A percentile compares a stretch with the other conserved stretches of the same genome.
These are phyloP conservation scores for Metschnikowia continentalis DNA, from an alignment of 805 yeast species.

Conservation along the genomic window DNA sequence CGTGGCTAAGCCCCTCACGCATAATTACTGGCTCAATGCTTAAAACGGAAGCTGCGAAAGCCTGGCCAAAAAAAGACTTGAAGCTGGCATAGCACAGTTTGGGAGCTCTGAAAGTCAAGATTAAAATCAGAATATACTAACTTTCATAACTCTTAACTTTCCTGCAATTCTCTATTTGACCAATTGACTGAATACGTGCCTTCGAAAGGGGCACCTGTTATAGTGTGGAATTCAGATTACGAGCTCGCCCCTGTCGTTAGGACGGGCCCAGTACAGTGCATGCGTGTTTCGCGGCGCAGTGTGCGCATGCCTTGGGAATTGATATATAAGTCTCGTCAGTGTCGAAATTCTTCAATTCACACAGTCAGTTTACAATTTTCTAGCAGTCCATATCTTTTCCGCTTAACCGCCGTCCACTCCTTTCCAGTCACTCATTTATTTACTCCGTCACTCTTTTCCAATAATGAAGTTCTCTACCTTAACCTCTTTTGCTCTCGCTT, in stretches of 20 bases:
- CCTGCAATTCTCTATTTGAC: background rate
- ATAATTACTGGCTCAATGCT: constrained; percentile 1
- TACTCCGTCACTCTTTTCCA: background rate
- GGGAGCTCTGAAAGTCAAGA: background rate
- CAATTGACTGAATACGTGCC: background rate
- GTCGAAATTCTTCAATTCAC: background rate
- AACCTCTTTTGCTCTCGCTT: constrained; percentile 2
- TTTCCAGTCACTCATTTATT: constrained; percentile 3
- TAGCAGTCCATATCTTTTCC: background rate
- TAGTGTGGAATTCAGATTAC: background rate
- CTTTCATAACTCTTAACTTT: no score
- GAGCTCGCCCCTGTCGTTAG: constrained; percentile 2
- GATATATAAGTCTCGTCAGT: background rate
- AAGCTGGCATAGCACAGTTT: background rate
- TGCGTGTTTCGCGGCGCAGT: constrained; percentile 4
- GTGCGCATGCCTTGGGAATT: background rate
- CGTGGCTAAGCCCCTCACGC: background rate
- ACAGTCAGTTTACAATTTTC: background rate
- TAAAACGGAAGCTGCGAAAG: constrained; percentile 1
- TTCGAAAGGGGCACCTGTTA: background rate
- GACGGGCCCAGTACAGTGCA: background rate
- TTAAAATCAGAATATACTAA: no score
- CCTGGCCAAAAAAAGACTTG: background rate
- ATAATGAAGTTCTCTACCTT: constrained; percentile 11
- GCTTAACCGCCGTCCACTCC: background rate